Conservation (phyloP, 2,329 filamentous ascomycete genomes). For the Magnaporthiopsis poae region DNA sequence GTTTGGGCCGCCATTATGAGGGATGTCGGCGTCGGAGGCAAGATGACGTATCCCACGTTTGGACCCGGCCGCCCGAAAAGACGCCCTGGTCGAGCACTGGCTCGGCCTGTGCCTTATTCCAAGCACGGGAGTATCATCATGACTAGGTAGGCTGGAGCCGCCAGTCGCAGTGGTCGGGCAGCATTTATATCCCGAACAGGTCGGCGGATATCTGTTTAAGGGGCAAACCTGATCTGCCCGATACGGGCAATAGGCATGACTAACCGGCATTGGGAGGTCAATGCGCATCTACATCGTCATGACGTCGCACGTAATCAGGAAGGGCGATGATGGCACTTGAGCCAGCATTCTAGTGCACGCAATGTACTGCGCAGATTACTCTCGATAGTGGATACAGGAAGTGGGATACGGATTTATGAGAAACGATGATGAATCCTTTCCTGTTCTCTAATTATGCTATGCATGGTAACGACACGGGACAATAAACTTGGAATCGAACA, state of each 20-base stretch:
- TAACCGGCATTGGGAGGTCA: too few species aligned
- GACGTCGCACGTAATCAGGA: background rate
- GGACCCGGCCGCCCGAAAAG: too few species aligned
- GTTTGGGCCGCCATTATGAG: slow-evolving; percentile 35
- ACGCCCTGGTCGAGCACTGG: background rate
- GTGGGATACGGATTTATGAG: background rate
- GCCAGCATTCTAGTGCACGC: too few species aligned
- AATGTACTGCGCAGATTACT: too few species aligned
- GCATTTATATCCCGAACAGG: background rate
- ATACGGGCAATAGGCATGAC: background rate
- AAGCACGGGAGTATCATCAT: background rate
- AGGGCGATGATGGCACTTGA: background rate
- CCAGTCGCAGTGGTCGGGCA: background rate
- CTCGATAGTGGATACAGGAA: too few species aligned
- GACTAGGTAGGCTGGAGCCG: background rate
- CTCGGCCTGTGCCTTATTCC: background rate
- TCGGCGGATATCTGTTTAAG: background rate
- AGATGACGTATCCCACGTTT: too few species aligned
- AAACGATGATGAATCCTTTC: background rate
- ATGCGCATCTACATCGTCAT: background rate
- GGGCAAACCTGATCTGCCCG: background rate
- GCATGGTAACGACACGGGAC: background rate
- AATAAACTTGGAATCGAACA: background rate
- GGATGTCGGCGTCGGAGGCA: background rate
- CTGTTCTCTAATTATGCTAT: background rate